These are phyloP conservation scores for Suillus ampliporus DNA, from an alignment of 768 basidiomycete genomes.

Conservation along the genomic window DNA sequence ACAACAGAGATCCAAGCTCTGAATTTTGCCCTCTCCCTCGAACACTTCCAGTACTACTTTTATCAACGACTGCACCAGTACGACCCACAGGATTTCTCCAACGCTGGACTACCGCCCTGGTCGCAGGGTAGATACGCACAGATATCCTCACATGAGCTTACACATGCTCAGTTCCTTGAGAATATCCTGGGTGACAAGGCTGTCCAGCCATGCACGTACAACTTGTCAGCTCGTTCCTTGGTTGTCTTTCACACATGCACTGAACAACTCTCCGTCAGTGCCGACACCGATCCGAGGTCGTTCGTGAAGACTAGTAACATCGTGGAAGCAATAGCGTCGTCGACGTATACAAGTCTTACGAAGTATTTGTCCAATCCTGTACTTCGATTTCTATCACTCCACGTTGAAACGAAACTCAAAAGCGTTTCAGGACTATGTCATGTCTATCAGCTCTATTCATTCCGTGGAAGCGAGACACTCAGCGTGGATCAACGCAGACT, in stretches of 20 bases:
- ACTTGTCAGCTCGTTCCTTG: constrained; percentile 48
- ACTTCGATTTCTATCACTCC: constrained; percentile 32
- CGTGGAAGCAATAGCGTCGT: constrained; percentile 59
- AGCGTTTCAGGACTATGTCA: constrained; percentile 43
- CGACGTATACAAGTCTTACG: constrained; percentile 63
- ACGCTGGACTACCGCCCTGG: constrained; percentile 54
- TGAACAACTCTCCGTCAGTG: constrained; percentile 32
- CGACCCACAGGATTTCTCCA: constrained; percentile 48
- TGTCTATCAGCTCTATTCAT: constrained; percentile 61
- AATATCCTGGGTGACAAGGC: constrained; percentile 49
- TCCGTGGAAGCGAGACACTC: constrained; percentile 67
- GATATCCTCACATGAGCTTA: constrained; percentile 58
- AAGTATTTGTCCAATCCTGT: constrained; percentile 51
- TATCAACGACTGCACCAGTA: constrained; percentile 53
- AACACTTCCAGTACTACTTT: constrained; percentile 53
- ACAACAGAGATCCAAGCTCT: constrained; percentile 34
- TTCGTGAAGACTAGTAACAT: constrained; percentile 57
- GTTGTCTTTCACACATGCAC: not conserved
- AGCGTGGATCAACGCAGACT: constrained; percentile 62
- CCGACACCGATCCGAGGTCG: constrained; percentile 48
- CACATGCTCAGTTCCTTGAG: constrained; percentile 60
- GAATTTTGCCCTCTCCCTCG: constrained; percentile 54
- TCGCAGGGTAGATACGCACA: constrained; percentile 56
- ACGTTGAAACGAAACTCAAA: constrained; percentile 15
- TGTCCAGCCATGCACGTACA: constrained; percentile 62